phyloP scores from a whole-genome alignment of 2,329 filamentous ascomycete species.

The Aspergillus terreus region DNA sequence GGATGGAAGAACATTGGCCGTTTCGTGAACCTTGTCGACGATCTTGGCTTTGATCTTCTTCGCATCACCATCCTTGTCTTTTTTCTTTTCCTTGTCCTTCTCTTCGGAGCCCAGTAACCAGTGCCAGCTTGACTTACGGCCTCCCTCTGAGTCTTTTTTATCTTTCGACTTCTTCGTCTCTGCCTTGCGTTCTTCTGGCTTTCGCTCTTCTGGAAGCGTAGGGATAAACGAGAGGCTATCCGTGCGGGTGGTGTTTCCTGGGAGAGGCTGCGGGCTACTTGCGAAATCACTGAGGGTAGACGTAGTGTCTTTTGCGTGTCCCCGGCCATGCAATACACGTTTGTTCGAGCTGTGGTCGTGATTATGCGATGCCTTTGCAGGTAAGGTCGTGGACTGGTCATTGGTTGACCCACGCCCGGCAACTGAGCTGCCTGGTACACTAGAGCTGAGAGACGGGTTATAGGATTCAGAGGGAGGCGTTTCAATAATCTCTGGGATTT shows the following conservation, averaged over 20 bases:
- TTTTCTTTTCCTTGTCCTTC: conserved; percentile 57
- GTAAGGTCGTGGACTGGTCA: conserved; percentile 45
- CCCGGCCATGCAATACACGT: conserved; percentile 26
- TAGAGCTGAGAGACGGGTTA: conserved; percentile 20
- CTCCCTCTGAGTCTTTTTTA: conserved; percentile 69
- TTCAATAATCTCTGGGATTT: conserved; percentile 59
- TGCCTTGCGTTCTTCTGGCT: conserved; percentile 57
- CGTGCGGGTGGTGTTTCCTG: conserved; percentile 67
- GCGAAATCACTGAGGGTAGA: conserved; percentile 63
- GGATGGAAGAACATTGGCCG: conserved; percentile 75
- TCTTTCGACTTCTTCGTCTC: conserved; percentile 63
- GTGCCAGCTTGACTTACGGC: conserved; percentile 72
- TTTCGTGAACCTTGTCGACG: conserved; percentile 62
- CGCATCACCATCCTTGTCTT: conserved; percentile 65
- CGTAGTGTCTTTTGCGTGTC: conserved; percentile 36
- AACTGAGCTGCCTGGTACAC: conserved; percentile 33
- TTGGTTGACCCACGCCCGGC: conserved; percentile 53
- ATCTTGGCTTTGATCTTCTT: conserved; percentile 55
- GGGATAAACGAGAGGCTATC: conserved; percentile 79
- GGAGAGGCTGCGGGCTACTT: conserved; percentile 63
- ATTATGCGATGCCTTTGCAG: conserved; percentile 36
- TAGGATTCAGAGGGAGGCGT: conserved; percentile 53
- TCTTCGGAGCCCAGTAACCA: conserved; percentile 75
- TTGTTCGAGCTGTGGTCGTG: conserved; percentile 27
- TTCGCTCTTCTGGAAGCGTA: conserved; percentile 65